Evolutionary conservation across 2,329 filamentous ascomycete genomes (phyloP).

Genomic region (Pleurostoma richardsiae): DNA sequence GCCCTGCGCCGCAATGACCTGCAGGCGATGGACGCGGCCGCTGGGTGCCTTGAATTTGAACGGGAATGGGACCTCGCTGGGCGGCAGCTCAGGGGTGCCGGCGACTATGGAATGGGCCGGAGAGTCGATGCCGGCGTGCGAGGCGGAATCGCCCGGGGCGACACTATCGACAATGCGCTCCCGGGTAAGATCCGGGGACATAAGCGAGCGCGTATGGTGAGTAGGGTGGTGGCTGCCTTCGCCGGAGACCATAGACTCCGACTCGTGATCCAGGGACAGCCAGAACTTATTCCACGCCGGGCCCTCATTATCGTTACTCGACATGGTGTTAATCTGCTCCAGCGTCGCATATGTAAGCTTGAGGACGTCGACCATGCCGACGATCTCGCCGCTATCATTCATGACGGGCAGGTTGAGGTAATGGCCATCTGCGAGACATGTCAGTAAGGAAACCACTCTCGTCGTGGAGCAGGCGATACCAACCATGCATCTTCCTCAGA

Average conservation of each 20-base stretch:
- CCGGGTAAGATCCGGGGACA: constrained; percentile 73
- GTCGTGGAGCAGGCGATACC: constrained; percentile 24
- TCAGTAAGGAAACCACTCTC: constrained; percentile 3
- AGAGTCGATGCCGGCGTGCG: constrained; percentile 79
- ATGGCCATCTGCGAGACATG: constrained; percentile 70
- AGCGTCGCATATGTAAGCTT: constrained; percentile 97
- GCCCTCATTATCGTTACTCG: constrained; percentile 80
- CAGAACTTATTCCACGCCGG: constrained; percentile 99
- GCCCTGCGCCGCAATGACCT: constrained; percentile 75
- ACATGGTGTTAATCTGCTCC: constrained; percentile 97
- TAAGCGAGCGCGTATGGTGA: constrained; percentile 65
- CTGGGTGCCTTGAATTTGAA: constrained; percentile 99
- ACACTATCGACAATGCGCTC: constrained; percentile 77
- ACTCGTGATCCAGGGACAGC: constrained; percentile 91
- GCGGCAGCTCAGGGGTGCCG: constrained; percentile 46
- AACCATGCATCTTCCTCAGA: constrained; percentile 97
- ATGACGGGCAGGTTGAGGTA: constrained; percentile 98
- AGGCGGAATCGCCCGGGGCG: constrained; percentile 89
- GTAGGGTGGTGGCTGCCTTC: constrained; percentile 74
- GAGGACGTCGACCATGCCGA: constrained; percentile 98
- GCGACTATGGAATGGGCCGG: constrained; percentile 60
- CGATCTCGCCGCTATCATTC: constrained; percentile 95
- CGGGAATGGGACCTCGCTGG: constrained; percentile 76
- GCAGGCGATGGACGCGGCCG: constrained; percentile 87
- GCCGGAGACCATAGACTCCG: constrained; percentile 93